Evolutionary conservation across 441 rosid genomes (phyloP).

Genomic region (Eutrema salsugineum): DNA sequence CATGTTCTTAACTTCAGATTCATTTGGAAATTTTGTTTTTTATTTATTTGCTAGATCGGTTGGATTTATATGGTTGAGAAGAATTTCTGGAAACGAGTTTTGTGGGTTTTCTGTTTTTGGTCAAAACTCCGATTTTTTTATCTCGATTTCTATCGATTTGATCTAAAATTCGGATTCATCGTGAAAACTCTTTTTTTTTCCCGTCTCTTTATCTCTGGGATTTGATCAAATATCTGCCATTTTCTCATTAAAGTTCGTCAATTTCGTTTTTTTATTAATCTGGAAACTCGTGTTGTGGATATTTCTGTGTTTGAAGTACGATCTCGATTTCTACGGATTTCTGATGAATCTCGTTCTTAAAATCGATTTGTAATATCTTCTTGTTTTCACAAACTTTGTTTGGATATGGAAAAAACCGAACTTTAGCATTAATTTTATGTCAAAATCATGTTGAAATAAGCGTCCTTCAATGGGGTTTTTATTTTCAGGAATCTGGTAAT

Average conservation of each 20-base stretch:
- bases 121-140: background rate
- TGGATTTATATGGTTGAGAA: background rate
- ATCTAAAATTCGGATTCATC: background rate
- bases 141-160: background rate
- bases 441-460: background rate
- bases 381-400: too few species aligned
- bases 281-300: too few species aligned
- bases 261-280: background rate
- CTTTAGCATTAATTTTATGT: background rate
- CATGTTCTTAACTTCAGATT: background rate
- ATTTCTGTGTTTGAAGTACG: background rate
- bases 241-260: background rate
- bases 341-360: background rate
- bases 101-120: background rate
- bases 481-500: constrained; percentile 13
- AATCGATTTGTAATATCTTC: background rate
- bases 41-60: background rate
- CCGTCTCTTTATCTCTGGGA: too few species aligned
- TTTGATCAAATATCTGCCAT: too few species aligned
- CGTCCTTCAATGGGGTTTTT: background rate
- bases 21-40: background rate
- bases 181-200: too few species aligned
- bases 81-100: background rate
- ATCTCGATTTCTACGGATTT: background rate
- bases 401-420: background rate